Evolutionary conservation across 202 grass and related monocot species (phyloP).

Genomic region (Setaria italica): DNA sequence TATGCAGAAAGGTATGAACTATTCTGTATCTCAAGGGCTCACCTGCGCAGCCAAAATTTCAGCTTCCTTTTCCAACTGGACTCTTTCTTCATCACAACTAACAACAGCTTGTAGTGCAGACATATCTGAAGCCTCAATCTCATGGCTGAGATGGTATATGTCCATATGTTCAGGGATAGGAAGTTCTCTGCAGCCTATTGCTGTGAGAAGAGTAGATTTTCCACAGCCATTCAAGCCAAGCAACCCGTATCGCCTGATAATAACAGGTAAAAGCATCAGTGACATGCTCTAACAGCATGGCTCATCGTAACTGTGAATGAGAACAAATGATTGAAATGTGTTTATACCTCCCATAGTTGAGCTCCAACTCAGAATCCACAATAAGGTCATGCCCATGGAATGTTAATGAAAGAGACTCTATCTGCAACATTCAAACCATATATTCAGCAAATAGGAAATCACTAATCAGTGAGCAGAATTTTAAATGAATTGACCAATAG

Average conservation of each 20-base stretch:
- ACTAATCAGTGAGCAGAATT: background rate
- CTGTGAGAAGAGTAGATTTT: constrained; percentile 80
- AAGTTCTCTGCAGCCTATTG: constrained; percentile 78
- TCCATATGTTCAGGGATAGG: constrained; percentile 94
- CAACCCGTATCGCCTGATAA: constrained; percentile 79
- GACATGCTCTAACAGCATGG: background rate
- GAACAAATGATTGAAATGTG: background rate
- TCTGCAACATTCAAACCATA: constrained; percentile 57
- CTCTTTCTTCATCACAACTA: constrained; percentile 84
- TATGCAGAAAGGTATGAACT: background rate
- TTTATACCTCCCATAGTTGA: constrained; percentile 83
- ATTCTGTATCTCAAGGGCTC: background rate
- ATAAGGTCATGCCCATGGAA: constrained; percentile 96
- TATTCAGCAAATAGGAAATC: background rate
- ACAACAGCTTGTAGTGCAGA: constrained; percentile 76
- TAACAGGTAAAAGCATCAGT: constrained; percentile 36
- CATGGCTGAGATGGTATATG: constrained; percentile 73
- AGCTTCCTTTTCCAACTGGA: constrained; percentile 81
- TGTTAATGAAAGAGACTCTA: constrained; percentile 83
- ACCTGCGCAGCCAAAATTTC: constrained; percentile 58
- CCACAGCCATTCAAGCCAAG: constrained; percentile 92
- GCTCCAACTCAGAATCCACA: constrained; percentile 89
- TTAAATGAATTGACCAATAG: background rate
- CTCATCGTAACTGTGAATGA: background rate
- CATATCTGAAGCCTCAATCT: constrained; percentile 95